These are phyloP conservation scores for Colletotrichum sp. DNA, from an alignment of 2,329 filamentous ascomycete species.

Conservation along the genomic window DNA sequence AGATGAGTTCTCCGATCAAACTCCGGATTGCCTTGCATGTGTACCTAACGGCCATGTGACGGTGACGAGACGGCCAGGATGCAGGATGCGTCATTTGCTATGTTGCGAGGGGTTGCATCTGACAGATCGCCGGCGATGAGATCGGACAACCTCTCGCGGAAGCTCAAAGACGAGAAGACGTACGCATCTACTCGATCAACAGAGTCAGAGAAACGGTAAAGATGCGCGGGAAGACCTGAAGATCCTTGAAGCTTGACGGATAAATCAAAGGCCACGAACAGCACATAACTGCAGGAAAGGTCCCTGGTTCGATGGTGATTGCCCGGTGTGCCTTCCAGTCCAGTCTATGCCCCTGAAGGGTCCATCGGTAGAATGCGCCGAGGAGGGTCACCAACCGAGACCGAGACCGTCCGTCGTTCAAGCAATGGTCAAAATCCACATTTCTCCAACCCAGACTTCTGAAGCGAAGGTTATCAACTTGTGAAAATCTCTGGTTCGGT, in stretches of 20 bases:
- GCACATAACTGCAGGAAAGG: background rate
- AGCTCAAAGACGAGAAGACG: background rate
- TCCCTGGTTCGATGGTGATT: background rate
- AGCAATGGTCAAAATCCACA: background rate
- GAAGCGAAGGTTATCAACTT: background rate
- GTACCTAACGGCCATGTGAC: background rate
- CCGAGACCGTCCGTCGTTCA: background rate
- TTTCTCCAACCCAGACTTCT: background rate
- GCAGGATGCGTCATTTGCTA: background rate
- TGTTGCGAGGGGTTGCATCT: background rate
- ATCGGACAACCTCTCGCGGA: background rate
- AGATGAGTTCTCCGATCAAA: background rate
- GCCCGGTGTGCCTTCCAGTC: background rate
- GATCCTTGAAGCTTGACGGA: background rate
- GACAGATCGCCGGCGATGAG: background rate
- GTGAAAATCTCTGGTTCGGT: background rate
- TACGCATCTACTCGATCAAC: background rate
- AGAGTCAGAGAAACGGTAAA: background rate
- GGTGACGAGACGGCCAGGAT: background rate
- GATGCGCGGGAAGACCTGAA: background rate
- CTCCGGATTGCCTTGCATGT: background rate
- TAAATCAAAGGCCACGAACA: conserved; percentile 13
- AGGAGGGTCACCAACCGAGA: background rate
- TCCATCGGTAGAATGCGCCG: background rate
- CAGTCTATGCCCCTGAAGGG: background rate